Base-by-base conservation (phyloP, 108 stramenopile genomes). In the Cyclotella sp. region DNA sequence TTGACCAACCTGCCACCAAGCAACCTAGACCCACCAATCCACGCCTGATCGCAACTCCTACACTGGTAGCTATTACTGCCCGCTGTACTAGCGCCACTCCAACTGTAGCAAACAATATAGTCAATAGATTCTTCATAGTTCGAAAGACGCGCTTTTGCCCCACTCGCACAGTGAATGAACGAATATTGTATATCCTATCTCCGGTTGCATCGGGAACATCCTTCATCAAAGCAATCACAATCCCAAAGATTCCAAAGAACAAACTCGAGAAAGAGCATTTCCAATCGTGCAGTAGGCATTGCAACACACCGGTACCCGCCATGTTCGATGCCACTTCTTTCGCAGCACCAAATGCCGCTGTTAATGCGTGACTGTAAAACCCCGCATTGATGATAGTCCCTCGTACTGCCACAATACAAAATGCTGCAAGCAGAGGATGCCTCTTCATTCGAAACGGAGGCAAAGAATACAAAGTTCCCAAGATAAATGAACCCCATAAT, bases 341-440 rank as follows among this genome's bases (percentile, higher is more conserved):
- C 4, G 53, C 40, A n/a, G 26, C 47, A 60, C 83, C 85, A 76
- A 78, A 89, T 18, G 90, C 95, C 12, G 86, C 87, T 6, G 77
- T 71, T 54, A 80, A 49, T 55, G 90, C 88, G 80, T 94, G 93
- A 22, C 87, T 83, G 76, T 83, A 92, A 77, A 93, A 93, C 30
- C 92, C 86, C 14, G 93, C 93, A 85, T 97, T 98, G 76, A 98
- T 95, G 21, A 97, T 83, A 11, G 94, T 84, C 0, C 97, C 98
- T 49, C 98, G 84, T 10, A 97, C 97, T 34, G 90, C 93, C 40
- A 97, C 91, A 77, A 98, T 98, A 67, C 94, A 97, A 75, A 96
- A 88, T 26, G 97, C 97, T 9, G 98, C 98, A 62, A 97, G 70
- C n/a, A 97, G 64, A 14, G 98, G 98, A 85, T 93, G 97, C 46